Percentiles rank a stretch among this genome's conserved stretches.
Conservation (phyloP, 1,284 basidiomycete species). For the Tilletia caries region DNA sequence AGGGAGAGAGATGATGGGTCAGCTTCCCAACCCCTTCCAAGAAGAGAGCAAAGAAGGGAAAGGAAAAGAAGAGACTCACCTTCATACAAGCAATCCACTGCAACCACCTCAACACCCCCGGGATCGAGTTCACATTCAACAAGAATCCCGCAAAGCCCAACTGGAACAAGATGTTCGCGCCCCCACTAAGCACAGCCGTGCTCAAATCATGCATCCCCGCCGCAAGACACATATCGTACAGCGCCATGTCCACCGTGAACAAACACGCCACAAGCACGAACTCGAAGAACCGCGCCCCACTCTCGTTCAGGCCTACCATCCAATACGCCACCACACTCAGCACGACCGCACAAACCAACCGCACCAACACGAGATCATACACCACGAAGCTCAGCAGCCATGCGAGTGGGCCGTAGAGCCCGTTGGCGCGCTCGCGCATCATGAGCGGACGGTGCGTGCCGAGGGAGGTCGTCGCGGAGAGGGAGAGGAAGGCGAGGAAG, state of each 20-base stretch:
- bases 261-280: conserved; percentile 37
- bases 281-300: conserved; percentile 31
- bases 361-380: conserved; percentile 35
- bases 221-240: conserved; percentile 38
- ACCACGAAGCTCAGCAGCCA: conserved; percentile 36
- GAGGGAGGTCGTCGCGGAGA: conserved; percentile 31
- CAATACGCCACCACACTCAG: conserved; percentile 34
- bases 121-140: conserved; percentile 35
- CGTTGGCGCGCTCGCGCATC: conserved; percentile 43
- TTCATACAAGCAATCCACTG: conserved; percentile 39
- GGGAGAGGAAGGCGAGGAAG: conserved; percentile 31
- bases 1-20: background rate
- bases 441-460: conserved; percentile 30
- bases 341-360: conserved; percentile 28
- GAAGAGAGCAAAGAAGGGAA: background rate
- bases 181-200: conserved; percentile 31
- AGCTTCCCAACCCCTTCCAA: background rate
- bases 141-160: conserved; percentile 42
- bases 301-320: conserved; percentile 39
- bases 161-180: conserved; percentile 39
- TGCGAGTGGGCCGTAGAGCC: conserved; percentile 30
- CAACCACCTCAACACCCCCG: conserved; percentile 33
- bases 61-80: background rate
- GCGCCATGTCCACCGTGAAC: conserved; percentile 30
- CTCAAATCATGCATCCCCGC: conserved; percentile 33